Evolutionary conservation across 2,329 filamentous ascomycete species (phyloP), one percentile per base, ranked within the genome.

Genomic region (Leptographium wingfieldii): DNA sequence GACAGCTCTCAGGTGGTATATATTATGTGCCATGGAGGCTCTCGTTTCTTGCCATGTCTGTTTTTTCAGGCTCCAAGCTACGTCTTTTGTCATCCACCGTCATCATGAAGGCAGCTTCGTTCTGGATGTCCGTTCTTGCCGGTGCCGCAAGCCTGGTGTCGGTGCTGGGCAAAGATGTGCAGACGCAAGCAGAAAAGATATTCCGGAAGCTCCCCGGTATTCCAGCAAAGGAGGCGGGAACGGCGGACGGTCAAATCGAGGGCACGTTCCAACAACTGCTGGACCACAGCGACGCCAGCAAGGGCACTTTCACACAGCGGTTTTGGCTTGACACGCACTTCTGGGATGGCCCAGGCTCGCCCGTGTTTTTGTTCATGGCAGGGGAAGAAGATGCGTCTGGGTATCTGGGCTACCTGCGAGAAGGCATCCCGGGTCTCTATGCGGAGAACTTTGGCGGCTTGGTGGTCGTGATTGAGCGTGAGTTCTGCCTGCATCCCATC

Each of bases 231-330:
- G 40, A 43, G 40, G 12, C 16, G 14, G 2, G 1, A 16, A 16
- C 5, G 14, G 4, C 19, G 12, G 5, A 12, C 14, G 40, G 40
- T 16, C 14, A 43, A 4, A 6, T 43, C 12, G 16, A 19, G 12
- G 40, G 11, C 40, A 43, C 43, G 19, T 46, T 46, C 43, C 43
- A 46, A 5, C 73, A 76, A 69, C 70, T 73, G 31, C 62, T 76
- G 58, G 73, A 75, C 66, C 74, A 76, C 68, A 59, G 66, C 54
- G 67, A 74, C 63, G 71, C 71, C 27, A 64, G 65, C 33, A 69
- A 71, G 49, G 74, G 73, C 62, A 76, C 73, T 46, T 76, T 76
- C 62, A 66, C 67, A 62, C 71, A 75, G 66, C 67, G 72, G 35
- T 75, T 70, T 65, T 75, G 73, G 73, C 75, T 70, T 58, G 68